These are phyloP conservation scores for Davidsoniella neocaledoniae DNA, from an alignment of 2,329 filamentous ascomycete genomes.

Conservation along the genomic window DNA sequence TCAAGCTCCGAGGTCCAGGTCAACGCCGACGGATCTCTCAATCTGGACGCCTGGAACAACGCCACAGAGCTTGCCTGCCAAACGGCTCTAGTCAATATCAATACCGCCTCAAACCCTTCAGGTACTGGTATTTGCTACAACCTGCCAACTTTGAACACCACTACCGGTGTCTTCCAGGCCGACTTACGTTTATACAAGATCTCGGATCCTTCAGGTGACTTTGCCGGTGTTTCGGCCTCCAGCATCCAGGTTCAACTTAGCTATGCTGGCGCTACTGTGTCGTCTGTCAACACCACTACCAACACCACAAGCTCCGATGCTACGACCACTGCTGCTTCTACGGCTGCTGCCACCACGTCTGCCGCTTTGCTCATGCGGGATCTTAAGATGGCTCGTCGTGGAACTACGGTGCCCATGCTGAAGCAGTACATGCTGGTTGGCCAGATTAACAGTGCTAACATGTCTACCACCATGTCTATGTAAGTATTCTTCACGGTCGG, in stretches of 20 bases:
- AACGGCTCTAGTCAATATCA: conserved; percentile 35
- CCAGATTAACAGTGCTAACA: conserved; percentile 41
- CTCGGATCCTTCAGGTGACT: conserved; percentile 37
- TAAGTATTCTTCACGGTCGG: conserved; percentile 24
- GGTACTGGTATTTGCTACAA: conserved; percentile 76
- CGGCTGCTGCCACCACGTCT: background rate
- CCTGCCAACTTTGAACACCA: conserved; percentile 50
- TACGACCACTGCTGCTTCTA: background rate
- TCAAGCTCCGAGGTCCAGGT: conserved; percentile 18
- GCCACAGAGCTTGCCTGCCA: conserved; percentile 43
- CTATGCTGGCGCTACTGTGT: conserved; percentile 38
- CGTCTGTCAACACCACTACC: conserved; percentile 22
- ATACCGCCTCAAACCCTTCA: conserved; percentile 50
- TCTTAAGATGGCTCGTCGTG: conserved; percentile 14
- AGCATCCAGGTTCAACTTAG: conserved; percentile 37
- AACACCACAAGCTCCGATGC: conserved; percentile 14
- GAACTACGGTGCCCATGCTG: conserved; percentile 22
- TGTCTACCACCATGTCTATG: conserved; percentile 41
- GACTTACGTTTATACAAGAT: conserved; percentile 62
- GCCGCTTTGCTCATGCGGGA: background rate
- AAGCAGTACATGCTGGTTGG: conserved; percentile 54
- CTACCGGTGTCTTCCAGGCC: conserved; percentile 55
- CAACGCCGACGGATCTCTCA: conserved; percentile 28
- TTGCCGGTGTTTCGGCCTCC: conserved; percentile 32
- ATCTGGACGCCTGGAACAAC: conserved; percentile 39